Evolutionary conservation across 179 eudicot genomes (phyloP), one percentile per base, ranked within the genome.

Genomic region (Pouteria campechiana): DNA sequence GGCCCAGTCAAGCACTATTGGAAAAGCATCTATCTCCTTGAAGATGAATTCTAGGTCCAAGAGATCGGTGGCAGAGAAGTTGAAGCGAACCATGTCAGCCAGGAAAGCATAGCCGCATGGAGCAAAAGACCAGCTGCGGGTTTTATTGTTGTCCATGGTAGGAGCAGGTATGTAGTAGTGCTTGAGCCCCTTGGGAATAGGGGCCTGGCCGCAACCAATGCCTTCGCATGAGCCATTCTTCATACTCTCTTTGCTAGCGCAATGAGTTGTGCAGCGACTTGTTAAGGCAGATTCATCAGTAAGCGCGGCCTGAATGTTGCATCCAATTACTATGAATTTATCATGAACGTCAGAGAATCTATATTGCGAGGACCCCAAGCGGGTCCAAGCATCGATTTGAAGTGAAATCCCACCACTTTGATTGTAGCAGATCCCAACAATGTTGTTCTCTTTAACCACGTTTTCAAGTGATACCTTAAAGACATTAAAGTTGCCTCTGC

Each of bases 1-100:
- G 2, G 37, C 17, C 50, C 50, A 45, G 7, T 45, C 50, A 7
- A 29, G 25, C 25, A 31, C 37, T 4, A 45, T 11, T 18, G 50
- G 37, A 18, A 45, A 3, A 12, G 21, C 8, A 1, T n/a, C 6
- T 45, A 16, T 31, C 5, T 10, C n/a, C 6, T 9, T 21, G 16
- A 44, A 27, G 14, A 22, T 30, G 9, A 21, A 6, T 9, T 21
- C 13, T n/a, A n/a, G n/a, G n/a, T n/a, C n/a, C n/a, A 0, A 0
- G 3, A 32, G 37, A 12, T 32, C 37, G 1, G 1, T 1, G 0
- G 16, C 3, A 17, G 37, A 32, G 6, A 32, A 32, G 16, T n/a
- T 2, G 15, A 3, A 32, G 6, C 16, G 0, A 7, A 6, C 37
- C 15, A n/a, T 7, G 12, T 32, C 37, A 0, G 4, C 37, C 2